Conservation (phyloP, 805 yeast genomes). For the Pichia pseudocactophila region DNA sequence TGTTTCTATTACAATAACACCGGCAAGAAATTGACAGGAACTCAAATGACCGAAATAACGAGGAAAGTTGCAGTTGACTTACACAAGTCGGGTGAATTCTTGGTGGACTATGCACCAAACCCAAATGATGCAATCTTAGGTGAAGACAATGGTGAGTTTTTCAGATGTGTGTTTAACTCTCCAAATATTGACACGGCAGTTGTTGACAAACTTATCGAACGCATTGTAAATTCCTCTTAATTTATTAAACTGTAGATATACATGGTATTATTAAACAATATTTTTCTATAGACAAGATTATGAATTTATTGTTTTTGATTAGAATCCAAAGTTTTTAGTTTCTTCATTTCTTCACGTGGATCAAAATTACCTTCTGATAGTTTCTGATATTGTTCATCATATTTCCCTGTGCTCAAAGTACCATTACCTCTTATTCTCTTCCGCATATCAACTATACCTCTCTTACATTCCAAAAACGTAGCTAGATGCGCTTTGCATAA, state of each 20-base stretch:
- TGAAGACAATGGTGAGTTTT: constrained; percentile 61
- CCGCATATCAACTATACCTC: constrained; percentile 85
- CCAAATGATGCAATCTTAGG: constrained; percentile 33
- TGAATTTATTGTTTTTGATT: constrained; percentile 29
- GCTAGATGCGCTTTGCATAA: constrained; percentile 77
- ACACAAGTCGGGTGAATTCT: constrained; percentile 54
- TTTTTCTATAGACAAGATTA: not conserved
- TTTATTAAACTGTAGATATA: not conserved
- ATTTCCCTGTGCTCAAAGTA: constrained; percentile 84
- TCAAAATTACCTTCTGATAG: constrained; percentile 75
- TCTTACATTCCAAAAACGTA: constrained; percentile 82
- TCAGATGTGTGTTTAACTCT: constrained; percentile 75
- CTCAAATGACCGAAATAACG: constrained; percentile 45
- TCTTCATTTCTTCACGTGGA: constrained; percentile 70
- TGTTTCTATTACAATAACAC: constrained; percentile 64
- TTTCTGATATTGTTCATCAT: constrained; percentile 78
- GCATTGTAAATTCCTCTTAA: constrained; percentile 23
- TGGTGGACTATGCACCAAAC: constrained; percentile 73
- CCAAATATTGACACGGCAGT: constrained; percentile 43
- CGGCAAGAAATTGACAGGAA: constrained; percentile 16
- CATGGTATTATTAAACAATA: not conserved
- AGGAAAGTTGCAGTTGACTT: constrained; percentile 51
- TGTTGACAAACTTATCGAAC: constrained; percentile 36
- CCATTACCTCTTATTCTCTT: constrained; percentile 93
- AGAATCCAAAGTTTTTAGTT: constrained; percentile 54